Evolutionary conservation across 2,329 filamentous ascomycete species (phyloP).

Genomic region (Penicillium sp.): DNA sequence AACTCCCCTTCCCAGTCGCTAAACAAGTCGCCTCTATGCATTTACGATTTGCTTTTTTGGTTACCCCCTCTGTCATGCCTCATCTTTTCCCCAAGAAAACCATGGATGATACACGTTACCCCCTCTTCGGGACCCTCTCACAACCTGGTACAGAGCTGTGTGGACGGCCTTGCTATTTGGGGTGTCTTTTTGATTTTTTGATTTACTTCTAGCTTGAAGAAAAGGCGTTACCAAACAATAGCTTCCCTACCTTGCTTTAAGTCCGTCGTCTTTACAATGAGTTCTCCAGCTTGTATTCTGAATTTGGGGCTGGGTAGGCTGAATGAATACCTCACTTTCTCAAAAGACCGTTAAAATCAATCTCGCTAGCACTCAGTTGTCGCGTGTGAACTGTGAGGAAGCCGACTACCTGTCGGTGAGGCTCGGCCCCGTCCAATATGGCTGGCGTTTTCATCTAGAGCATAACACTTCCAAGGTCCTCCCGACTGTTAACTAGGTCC

Average conservation of each 20-base stretch:
- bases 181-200: background rate
- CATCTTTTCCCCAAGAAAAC: background rate
- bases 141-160: background rate
- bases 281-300: background rate
- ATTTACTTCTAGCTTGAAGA: background rate
- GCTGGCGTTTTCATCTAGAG: too few relatives aligned
- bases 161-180: background rate
- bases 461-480: too few relatives aligned
- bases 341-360: too few relatives aligned
- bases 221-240: background rate
- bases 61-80: too few relatives aligned
- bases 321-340: background rate
- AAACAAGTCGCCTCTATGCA: conserved; percentile 32
- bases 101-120: background rate
- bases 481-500: too few relatives aligned
- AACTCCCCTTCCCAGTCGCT: conserved; percentile 48
- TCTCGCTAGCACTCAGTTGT: background rate
- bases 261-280: background rate
- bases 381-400: too few relatives aligned
- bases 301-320: background rate
- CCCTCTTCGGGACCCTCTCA: background rate
- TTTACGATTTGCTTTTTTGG: background rate
- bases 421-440: too few relatives aligned
- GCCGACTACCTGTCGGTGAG: too few relatives aligned
- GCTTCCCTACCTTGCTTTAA: background rate